Conservation (phyloP, 176 grass and related monocot genomes). For the Cenchrus americanus region DNA sequence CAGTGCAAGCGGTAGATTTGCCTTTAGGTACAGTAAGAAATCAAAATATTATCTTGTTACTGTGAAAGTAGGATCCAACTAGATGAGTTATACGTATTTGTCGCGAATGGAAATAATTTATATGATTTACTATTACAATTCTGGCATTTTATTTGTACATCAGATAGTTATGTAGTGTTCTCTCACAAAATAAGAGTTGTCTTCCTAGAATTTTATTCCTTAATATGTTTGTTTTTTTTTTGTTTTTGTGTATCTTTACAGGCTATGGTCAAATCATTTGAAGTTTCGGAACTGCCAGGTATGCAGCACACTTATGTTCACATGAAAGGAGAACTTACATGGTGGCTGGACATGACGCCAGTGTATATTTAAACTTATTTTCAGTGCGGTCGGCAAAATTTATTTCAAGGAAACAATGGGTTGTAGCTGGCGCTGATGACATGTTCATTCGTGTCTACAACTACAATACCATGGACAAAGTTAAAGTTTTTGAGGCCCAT, state of each 20-base stretch:
- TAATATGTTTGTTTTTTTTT: conserved; percentile 32
- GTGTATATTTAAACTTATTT: conserved; percentile 44
- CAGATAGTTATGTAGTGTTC: neutral
- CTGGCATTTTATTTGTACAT: neutral
- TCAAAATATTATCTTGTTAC: conserved; percentile 1
- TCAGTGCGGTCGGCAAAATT: conserved; percentile 96
- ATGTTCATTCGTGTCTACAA: conserved; percentile 94
- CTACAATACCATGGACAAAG: conserved; percentile 96
- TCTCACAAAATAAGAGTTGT: neutral
- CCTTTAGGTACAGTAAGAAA: neutral
- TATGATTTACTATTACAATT: neutral
- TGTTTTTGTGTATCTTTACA: conserved; percentile 54
- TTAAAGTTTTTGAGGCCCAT: conserved; percentile 93
- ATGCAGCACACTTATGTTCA: conserved; percentile 31
- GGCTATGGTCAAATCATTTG: conserved; percentile 99
- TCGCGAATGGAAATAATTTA: neutral
- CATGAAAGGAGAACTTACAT: conserved; percentile 15
- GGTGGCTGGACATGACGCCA: neutral
- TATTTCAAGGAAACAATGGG: conserved; percentile 91
- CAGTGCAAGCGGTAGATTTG: neutral
- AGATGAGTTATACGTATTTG: conserved; percentile 5
- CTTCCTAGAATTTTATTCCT: conserved; percentile 14
- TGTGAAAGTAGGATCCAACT: neutral
- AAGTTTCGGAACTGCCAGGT: conserved; percentile 94
- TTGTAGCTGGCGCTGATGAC: conserved; percentile 98